Base-by-base conservation (phyloP, 1,284 basidiomycete species). In the Ustilago shanxiensis region DNA sequence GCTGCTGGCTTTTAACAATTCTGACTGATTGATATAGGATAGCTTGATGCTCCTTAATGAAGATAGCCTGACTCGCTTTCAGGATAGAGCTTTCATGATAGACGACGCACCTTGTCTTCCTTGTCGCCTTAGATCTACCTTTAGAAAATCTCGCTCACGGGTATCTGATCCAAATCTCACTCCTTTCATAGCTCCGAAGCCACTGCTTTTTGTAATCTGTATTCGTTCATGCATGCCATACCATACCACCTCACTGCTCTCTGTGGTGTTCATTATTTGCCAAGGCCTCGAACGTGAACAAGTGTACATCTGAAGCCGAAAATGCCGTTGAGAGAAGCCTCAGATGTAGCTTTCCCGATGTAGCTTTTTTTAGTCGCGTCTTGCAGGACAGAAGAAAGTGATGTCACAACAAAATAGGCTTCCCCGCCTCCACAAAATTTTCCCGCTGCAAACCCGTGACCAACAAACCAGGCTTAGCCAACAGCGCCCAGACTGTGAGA, bases 1-100 rank as follows among this genome's bases (percentile, higher is more conserved):
- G 64, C 64, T 24, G 64, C 72, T 49, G 71, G 71, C 53, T 61
- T 78, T 44, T 72, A 39, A 61, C 26, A 3, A 6, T 13, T 16
- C 39, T 22, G 18, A 26, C 5, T 13, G n/a, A 45, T 9, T n/a
- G n/a, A n/a, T n/a, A n/a, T n/a, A n/a, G n/a, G n/a, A n/a, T n/a
- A n/a, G n/a, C n/a, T n/a, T n/a, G n/a, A n/a, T n/a, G n/a, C n/a
- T n/a, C n/a, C n/a, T n/a, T n/a, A n/a, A n/a, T 37, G 3, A 37
- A 16, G 24, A 33, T 22, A 22, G 11, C n/a, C 26, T 57, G 8
- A 41, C 18, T 20, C 22, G 11, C 52, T n/a, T 26, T n/a, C 18
- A 31, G 20, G 16, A 49, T 56, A 63, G 45, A 63, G 61, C 33
- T 53, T 22, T 13, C 14, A 39, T 10, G 35, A 60, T 60, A 60